Base-by-base conservation (phyloP, 2,329 filamentous ascomycete species). In the Aspergillus intermedius region DNA sequence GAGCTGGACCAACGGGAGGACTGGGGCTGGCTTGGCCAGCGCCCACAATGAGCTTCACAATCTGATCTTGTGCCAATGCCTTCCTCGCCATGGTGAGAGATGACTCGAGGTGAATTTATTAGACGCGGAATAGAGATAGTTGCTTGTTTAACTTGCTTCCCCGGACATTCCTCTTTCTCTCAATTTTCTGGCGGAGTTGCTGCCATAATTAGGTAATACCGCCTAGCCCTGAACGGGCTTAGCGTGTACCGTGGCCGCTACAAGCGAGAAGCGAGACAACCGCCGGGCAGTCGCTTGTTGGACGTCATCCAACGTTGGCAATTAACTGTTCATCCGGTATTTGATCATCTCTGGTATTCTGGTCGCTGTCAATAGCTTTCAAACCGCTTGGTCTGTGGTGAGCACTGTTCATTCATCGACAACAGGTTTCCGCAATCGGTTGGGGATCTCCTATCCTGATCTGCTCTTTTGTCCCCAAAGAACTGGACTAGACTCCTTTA, bases 41-140 rank as follows among this genome's bases (percentile, higher is more conserved):
- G 62, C 91, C 93, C 53, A 98, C 93, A 59, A 98, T 95, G 70
- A 98, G 81, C 77, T 97, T 98, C 68, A 98, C 91, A 51, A 97
- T 84, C 72, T 88, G 83, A 64, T 94, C 79, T 54, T 71, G 74
- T 55, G 72, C 67, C 48, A 79, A 60, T 42, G 68, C 70, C 63
- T 75, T 78, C 55, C 69, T 71, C 45, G 79, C 74, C 78, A 81
- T 81, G 59, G 49, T 65, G 58, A 42, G 52, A 47, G 32, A 15
- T 7, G 5, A 19, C 5, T 22, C 10, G 10, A 12, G 34, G 44
- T 30, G 17, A 25, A 48, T 40, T 32, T 32, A 37, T 9, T 30
- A 30, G 10, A 30, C 4, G 12, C 25, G 10, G 25, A 30, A 12
- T 12, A 5, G 25, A 4, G 5, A 30, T 30, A 30, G 25, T 12